Base-by-base conservation (phyloP, 192 early-diverging fungal species). In the Phlyctochytrium arcticum region DNA sequence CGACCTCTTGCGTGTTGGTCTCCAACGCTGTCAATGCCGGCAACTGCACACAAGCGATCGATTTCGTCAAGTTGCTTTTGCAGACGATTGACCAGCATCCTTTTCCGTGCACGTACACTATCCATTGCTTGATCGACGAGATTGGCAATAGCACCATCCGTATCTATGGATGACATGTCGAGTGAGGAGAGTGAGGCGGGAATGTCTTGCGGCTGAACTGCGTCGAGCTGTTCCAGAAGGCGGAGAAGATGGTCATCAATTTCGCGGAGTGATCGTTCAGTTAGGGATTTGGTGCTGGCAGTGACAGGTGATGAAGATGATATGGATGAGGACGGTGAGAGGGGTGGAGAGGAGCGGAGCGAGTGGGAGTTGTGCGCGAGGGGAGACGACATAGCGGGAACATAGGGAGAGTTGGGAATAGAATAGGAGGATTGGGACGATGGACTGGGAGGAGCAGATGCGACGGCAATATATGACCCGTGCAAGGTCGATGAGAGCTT, bases 241-340 rank as follows among this genome's bases (percentile, higher is more conserved):
- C 70, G 65, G 6, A 72, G 37, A 17, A 76, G 67, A 5, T 27
- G 34, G 54, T 76, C 70, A 39, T 76, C 74, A 21, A 72, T 24
- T 42, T 76, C 69, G 9, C 42, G 50, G 29, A 70, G 46, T 17
- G 36, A 36, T 5, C 53, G 33, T 23, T 68, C 60, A 27, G 68
- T 55, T 29, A 54, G 23, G 32, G 58, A 29, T 26, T 21, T 31
- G 46, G 58, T 7, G 8, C 57, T 15, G 5, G 46, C 30, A n/a
- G 19, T 30, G 60, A 35, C 32, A 30, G 58, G 29, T 33, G 34
- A n/a, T 3, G 37, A 34, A 15, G 24, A 29, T n/a, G 36, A 29
- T 32, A 21, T 15, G 24, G 42, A 6, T 48, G 58, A 55, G 7
- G 31, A 30, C 15, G 44, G 42, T 21, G 55, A 54, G 36, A 36